These are phyloP conservation scores for Eutypella sp. DNA, from an alignment of 2,329 filamentous ascomycete genomes.

Conservation along the genomic window DNA sequence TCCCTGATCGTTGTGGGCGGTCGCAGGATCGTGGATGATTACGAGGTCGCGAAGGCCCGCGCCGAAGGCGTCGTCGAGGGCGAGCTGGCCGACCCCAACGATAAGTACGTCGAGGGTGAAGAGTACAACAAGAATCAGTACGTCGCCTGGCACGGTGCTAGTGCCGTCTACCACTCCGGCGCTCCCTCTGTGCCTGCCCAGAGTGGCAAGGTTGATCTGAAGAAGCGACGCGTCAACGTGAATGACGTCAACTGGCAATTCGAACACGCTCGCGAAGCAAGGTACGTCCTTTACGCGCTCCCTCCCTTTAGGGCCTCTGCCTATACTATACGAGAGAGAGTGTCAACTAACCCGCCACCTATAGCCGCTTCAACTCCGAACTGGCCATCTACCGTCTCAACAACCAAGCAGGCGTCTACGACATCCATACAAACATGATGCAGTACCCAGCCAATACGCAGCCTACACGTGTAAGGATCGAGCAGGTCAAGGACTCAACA, in stretches of 20 bases:
- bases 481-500: constrained; percentile 49
- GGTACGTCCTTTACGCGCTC: constrained; percentile 50
- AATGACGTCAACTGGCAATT: constrained; percentile 96
- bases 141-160: constrained; percentile 96
- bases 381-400: constrained; percentile 64
- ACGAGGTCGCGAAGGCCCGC: constrained; percentile 70
- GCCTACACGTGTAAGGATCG: constrained; percentile 79
- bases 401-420: constrained; percentile 76
- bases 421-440: constrained; percentile 89
- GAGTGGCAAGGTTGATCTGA: constrained; percentile 71
- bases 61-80: constrained; percentile 80
- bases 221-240: constrained; percentile 80
- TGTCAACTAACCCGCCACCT: constrained; percentile 5
- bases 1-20: constrained; percentile 91
- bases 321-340: background rate
- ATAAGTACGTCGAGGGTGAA: constrained; percentile 70
- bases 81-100: constrained; percentile 85
- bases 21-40: constrained; percentile 81
- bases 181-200: constrained; percentile 70
- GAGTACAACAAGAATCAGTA: constrained; percentile 99
- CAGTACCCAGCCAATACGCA: constrained; percentile 86
- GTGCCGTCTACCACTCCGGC: constrained; percentile 86
- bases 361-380: constrained; percentile 76
- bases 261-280: constrained; percentile 87
- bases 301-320: background rate